Percentiles rank a stretch among this genome's conserved stretches.
Conservation (phyloP, 1,284 basidiomycete genomes). For the Puccinia triticina region DNA sequence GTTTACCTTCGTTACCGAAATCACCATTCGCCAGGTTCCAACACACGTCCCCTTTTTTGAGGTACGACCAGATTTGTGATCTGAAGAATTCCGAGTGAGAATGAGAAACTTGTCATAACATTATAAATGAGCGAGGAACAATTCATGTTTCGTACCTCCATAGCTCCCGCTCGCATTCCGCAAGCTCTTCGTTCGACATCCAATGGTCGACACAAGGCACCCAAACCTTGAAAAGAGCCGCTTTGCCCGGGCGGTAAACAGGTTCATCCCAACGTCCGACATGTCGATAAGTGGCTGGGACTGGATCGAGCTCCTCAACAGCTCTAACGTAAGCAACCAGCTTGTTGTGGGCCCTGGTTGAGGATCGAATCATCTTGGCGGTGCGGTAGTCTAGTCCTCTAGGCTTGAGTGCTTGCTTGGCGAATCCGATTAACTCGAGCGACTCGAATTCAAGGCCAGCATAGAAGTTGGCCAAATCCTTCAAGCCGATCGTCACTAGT, state of each 20-base stretch:
- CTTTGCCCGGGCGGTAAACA: conserved; percentile 58
- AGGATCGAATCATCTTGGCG: conserved; percentile 58
- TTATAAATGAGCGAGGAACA: not conserved
- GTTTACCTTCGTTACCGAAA: conserved; percentile 56
- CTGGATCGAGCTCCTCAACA: conserved; percentile 55
- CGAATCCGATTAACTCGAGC: conserved; percentile 30
- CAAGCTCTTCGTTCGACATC: conserved; percentile 57
- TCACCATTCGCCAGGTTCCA: conserved; percentile 60
- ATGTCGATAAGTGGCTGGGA: not conserved
- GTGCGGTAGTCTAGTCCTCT: conserved; percentile 58
- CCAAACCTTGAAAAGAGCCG: conserved; percentile 61
- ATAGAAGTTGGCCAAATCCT: conserved; percentile 43
- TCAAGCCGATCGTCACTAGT: conserved; percentile 25
- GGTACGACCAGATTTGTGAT: conserved; percentile 58
- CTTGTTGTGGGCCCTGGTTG: conserved; percentile 60
- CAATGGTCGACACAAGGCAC: conserved; percentile 56
- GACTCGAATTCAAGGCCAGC: conserved; percentile 48
- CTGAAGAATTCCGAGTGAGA: conserved; percentile 9
- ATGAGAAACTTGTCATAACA: not conserved
- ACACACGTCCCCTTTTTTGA: conserved; percentile 61
- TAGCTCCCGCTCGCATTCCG: conserved; percentile 58
- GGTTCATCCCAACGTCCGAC: conserved; percentile 34
- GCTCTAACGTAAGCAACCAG: conserved; percentile 59
- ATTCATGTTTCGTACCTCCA: conserved; percentile 51
- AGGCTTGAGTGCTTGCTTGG: conserved; percentile 50